Evolutionary conservation across 2,329 filamentous ascomycete genomes (phyloP).

Genomic region (Colletotrichum neosansevieriae): DNA sequence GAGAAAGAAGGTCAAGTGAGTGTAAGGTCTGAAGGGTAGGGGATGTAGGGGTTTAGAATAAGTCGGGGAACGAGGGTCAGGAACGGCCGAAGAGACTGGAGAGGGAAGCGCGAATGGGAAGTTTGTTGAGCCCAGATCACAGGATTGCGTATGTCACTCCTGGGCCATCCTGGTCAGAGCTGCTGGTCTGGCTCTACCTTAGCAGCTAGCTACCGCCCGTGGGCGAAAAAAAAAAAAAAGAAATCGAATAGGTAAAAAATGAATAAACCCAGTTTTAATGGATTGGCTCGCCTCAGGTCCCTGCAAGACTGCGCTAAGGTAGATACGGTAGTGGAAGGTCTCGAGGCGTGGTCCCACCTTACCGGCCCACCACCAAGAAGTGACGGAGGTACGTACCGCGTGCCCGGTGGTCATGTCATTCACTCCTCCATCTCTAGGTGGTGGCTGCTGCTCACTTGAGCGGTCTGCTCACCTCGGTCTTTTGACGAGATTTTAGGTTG

Average conservation of each 20-base stretch:
- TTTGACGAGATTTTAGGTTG: background rate
- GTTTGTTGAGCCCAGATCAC: conserved; percentile 34
- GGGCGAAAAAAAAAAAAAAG: conserved; percentile 2
- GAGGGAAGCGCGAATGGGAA: conserved; percentile 8
- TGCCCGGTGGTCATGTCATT: conserved; percentile 27
- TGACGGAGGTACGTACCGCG: conserved; percentile 12
- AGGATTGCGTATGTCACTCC: conserved; percentile 40
- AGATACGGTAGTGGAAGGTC: conserved; percentile 17
- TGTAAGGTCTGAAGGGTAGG: conserved; percentile 11
- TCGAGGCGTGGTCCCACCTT: conserved; percentile 17
- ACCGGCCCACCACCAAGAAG: conserved; percentile 24
- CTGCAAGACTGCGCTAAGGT: conserved; percentile 35
- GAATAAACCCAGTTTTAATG: conserved; percentile 23
- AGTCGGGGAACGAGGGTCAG: conserved; percentile 11
- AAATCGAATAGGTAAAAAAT: conserved; percentile 13
- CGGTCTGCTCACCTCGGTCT: background rate
- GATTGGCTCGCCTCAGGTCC: conserved; percentile 35
- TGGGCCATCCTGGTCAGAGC: conserved; percentile 30
- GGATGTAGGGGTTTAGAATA: conserved; percentile 2
- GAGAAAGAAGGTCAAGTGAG: conserved; percentile 21
- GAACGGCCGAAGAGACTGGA: background rate
- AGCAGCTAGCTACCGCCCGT: too few species aligned
- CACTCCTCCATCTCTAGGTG: conserved; percentile 2
- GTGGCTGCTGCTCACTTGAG: conserved; percentile 14
- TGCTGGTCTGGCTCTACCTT: too few species aligned